Base-by-base conservation (phyloP, 495 filamentous ascomycete genomes). In the Xylaria nigripes region DNA sequence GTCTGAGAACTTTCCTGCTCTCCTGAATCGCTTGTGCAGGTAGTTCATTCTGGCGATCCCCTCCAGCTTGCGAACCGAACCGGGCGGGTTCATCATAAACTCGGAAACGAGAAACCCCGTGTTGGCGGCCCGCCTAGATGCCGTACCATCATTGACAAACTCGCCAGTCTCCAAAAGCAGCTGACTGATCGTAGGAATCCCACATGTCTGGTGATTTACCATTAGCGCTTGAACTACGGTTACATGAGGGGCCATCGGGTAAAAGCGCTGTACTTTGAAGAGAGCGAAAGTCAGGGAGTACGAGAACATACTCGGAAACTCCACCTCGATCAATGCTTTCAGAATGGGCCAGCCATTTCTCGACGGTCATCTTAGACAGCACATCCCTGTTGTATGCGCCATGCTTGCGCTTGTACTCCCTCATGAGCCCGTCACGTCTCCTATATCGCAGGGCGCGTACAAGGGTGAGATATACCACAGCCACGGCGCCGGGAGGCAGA, bases 241-340 rank as follows among this genome's bases (percentile, higher is more conserved):
- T n/a, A n/a, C n/a, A n/a, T n/a, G n/a, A n/a, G n/a, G n/a, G n/a
- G n/a, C n/a, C 2, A 24, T 10, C 10, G 27, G 48, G 15, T 10
- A 29, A 32, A 6, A 22, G 41, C 58, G 7, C 25, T 9, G 10
- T 58, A 78, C 73, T 59, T 75, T 73, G 62, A 84, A 85, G 0
- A 86, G 67, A 0, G 81, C 83, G 61, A 85, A 85, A 52, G 82
- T 77, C 10, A 84, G 63, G 1, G 76, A 60, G 44, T 77, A 81
- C 25, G 72, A 60, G 50, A 70, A 78, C 1, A 75, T 70, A 36
- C 75, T 74, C 0, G 81, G 81, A 45, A 83, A 82, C 57, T 84
- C 79, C 8, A 75, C 66, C 53, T 79, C 65, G 1, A 64, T 55
- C 15, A 82, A 30, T 3, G 51, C 46, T 42, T 66, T 67, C 19